phyloP scores from a whole-genome alignment of 495 filamentous ascomycete species.

The Parachaetomium inaequale region DNA sequence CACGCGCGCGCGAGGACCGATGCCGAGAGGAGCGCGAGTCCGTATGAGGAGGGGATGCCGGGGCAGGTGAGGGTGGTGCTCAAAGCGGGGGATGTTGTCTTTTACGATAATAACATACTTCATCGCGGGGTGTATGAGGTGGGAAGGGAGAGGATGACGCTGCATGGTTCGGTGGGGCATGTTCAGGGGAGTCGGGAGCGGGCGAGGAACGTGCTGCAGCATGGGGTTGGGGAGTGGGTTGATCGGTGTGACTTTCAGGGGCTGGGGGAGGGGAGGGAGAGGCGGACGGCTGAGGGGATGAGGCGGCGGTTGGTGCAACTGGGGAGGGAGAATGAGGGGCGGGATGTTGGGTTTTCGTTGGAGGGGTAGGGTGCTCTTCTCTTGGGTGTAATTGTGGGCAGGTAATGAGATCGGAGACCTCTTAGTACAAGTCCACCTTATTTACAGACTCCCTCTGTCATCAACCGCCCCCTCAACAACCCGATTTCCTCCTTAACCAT shows the following conservation, averaged over 20 bases:
- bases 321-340: conserved; percentile 48
- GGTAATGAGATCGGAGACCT: background rate
- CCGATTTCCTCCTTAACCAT: too few species aligned
- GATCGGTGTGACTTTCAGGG: conserved; percentile 51
- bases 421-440: background rate
- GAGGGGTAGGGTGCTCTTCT: conserved; percentile 28
- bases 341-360: conserved; percentile 55
- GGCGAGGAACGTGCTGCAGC: conserved; percentile 79
- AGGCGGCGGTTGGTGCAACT: conserved; percentile 54
- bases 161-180: conserved; percentile 78
- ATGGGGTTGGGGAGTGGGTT: conserved; percentile 77
- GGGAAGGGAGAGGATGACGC: conserved; percentile 62
- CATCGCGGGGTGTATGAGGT: conserved; percentile 71
- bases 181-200: conserved; percentile 50
- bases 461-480: conserved; percentile 13
- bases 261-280: conserved; percentile 47
- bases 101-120: conserved; percentile 86
- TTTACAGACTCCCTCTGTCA: background rate
- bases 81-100: conserved; percentile 69
- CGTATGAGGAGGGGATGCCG: conserved; percentile 55
- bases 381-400: background rate
- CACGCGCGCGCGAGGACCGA: conserved; percentile 65
- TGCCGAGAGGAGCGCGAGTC: conserved; percentile 57
- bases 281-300: conserved; percentile 53
- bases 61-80: conserved; percentile 60